phyloP scores from a whole-genome alignment of 345 rosid species.

The Euphorbia tirucalli region DNA sequence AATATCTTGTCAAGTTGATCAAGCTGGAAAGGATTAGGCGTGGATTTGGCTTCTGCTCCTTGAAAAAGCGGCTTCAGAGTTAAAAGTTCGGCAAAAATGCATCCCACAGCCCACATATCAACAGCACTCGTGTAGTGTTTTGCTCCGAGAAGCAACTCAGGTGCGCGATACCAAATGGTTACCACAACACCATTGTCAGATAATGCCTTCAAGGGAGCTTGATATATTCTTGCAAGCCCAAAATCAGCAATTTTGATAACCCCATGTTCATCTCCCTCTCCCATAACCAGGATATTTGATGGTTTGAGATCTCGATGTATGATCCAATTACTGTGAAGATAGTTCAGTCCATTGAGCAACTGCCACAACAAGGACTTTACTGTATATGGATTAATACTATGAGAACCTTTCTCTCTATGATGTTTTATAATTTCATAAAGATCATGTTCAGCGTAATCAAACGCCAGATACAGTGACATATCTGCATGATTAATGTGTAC shows the following conservation, averaged over 20 bases:
- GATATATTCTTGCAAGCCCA: slow-evolving; percentile 95
- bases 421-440: slow-evolving; percentile 92
- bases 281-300: slow-evolving; percentile 98
- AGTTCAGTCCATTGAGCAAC: slow-evolving; percentile 94
- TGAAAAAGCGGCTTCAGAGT: slow-evolving; percentile 96
- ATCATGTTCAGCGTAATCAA: slow-evolving; percentile 93
- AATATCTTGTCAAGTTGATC: slow-evolving; percentile 99
- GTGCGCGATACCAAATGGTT: slow-evolving; percentile 99
- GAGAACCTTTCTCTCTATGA: slow-evolving; percentile 80
- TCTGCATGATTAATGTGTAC: slow-evolving; percentile 95
- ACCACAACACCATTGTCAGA: slow-evolving; percentile 95
- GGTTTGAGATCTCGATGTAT: slow-evolving; percentile 98
- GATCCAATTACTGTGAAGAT: slow-evolving; percentile 98
- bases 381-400: slow-evolving; percentile 67
- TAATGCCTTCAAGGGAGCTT: slow-evolving; percentile 83
- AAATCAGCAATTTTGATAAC: slow-evolving; percentile 94
- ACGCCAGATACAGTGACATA: slow-evolving; percentile 95
- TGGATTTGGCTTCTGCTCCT: slow-evolving; percentile 89
- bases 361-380: slow-evolving; percentile 97
- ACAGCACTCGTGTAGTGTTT: slow-evolving; percentile 98
- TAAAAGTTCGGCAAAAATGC: slow-evolving; percentile 94
- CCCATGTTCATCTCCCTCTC: slow-evolving; percentile 97
- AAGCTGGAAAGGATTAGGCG: slow-evolving; percentile 81
- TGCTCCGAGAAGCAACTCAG: slow-evolving; percentile 95
- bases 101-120: slow-evolving; percentile 99